A percentile compares a stretch with the other conserved stretches of the same genome.
Conservation (phyloP, 2,329 filamentous ascomycete species). For the Stemphylium lycopersici region DNA sequence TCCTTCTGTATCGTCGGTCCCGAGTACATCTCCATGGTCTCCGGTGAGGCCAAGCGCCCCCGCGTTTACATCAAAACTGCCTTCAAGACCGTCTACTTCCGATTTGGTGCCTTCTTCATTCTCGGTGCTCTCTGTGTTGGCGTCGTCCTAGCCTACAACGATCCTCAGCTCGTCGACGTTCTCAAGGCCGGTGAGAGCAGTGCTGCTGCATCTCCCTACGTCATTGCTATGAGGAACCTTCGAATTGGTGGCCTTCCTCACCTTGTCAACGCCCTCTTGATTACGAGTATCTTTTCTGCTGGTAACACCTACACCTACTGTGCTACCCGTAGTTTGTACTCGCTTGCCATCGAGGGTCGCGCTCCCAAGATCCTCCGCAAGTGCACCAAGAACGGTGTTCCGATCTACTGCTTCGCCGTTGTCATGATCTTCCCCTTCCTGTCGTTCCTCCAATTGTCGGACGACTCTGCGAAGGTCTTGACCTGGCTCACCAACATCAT, state of each 20-base stretch:
- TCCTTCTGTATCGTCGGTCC: conserved; percentile 57
- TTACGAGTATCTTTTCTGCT: conserved; percentile 63
- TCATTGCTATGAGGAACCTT: conserved; percentile 66
- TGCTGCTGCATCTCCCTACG: conserved; percentile 66
- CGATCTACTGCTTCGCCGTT: conserved; percentile 72
- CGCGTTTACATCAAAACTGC: conserved; percentile 55
- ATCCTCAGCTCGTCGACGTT: conserved; percentile 70
- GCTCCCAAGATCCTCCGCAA: conserved; percentile 63
- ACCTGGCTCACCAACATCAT: conserved; percentile 75
- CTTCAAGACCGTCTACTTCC: conserved; percentile 56
- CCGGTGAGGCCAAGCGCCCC: conserved; percentile 55
- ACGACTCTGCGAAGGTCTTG: conserved; percentile 69
- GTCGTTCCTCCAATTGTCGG: conserved; percentile 74
- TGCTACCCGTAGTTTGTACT: conserved; percentile 60
- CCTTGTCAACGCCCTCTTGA: conserved; percentile 62
- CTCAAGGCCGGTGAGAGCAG: conserved; percentile 36
- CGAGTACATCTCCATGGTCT: conserved; percentile 57
- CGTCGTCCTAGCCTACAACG: conserved; percentile 65
- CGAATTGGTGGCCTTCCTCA: conserved; percentile 61
- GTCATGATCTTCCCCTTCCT: conserved; percentile 73
- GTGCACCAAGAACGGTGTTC: conserved; percentile 69
- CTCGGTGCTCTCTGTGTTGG: conserved; percentile 54
- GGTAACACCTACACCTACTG: conserved; percentile 63
- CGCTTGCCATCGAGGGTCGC: conserved; percentile 59
- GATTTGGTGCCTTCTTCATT: conserved; percentile 56